phyloP scores from a whole-genome alignment of 2,329 filamentous ascomycete genomes.

The Ascochyta clinopodiicola region DNA sequence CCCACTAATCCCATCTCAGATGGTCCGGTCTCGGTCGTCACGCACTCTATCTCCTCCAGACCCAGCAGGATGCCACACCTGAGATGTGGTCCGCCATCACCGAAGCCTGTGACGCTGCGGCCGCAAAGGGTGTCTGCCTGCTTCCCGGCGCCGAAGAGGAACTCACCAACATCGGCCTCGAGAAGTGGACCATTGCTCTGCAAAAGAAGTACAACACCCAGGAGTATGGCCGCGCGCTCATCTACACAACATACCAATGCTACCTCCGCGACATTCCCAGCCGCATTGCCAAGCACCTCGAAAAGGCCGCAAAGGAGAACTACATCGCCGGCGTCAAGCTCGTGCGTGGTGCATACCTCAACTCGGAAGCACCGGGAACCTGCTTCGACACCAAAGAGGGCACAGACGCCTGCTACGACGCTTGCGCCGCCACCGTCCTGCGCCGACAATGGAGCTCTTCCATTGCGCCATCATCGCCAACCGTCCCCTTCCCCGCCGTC shows the following conservation, averaged over 20 bases:
- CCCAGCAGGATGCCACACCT: slow-evolving; percentile 66
- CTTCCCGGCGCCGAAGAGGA: slow-evolving; percentile 89
- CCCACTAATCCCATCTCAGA: slow-evolving; percentile 45
- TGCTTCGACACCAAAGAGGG: slow-evolving; percentile 62
- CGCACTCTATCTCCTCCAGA: slow-evolving; percentile 70
- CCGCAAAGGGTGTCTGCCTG: slow-evolving; percentile 71
- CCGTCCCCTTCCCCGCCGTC: slow-evolving; percentile 51
- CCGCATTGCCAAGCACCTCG: slow-evolving; percentile 56
- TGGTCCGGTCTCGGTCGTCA: slow-evolving; percentile 84
- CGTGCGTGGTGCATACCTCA: slow-evolving; percentile 64
- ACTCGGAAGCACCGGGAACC: slow-evolving; percentile 56
- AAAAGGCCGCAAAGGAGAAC: slow-evolving; percentile 51
- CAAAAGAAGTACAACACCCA: slow-evolving; percentile 75
- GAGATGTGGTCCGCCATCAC: slow-evolving; percentile 74
- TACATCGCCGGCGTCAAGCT: slow-evolving; percentile 65
- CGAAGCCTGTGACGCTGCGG: slow-evolving; percentile 75
- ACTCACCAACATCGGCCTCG: slow-evolving; percentile 77
- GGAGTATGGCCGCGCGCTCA: slow-evolving; percentile 64
- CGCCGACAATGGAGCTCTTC: slow-evolving; percentile 65
- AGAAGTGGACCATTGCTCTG: slow-evolving; percentile 79
- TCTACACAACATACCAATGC: slow-evolving; percentile 72
- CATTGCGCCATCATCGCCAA: slow-evolving; percentile 52
- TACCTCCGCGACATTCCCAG: slow-evolving; percentile 59
- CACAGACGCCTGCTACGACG: slow-evolving; percentile 71
- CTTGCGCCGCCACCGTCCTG: slow-evolving; percentile 71